Percentiles rank a stretch among this genome's conserved stretches.
Conservation (phyloP, 176 grass and related monocot genomes). For the Oryza glaberrima region DNA sequence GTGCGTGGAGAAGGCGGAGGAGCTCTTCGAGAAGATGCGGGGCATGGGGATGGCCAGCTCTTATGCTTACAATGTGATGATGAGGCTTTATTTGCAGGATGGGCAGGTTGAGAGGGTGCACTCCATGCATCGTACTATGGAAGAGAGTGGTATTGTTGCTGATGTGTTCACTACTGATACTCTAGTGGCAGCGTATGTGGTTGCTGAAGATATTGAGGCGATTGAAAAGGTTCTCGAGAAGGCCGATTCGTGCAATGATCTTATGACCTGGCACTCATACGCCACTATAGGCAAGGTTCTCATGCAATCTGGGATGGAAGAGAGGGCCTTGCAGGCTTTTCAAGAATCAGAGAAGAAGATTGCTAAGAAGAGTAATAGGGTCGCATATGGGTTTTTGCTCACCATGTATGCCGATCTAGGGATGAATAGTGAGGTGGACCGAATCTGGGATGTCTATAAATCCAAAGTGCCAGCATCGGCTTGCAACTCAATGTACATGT, state of each 20-base stretch:
- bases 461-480: constrained; percentile 17
- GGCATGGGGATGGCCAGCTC: constrained; percentile 24
- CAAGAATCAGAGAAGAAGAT: constrained; percentile 49
- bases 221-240: constrained; percentile 40
- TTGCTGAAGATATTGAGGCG: constrained; percentile 38
- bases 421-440: constrained; percentile 41
- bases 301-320: constrained; percentile 42
- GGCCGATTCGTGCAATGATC: neutral
- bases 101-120: constrained; percentile 50
- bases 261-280: constrained; percentile 44
- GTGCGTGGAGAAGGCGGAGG: constrained; percentile 48
- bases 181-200: constrained; percentile 35
- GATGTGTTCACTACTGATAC: constrained; percentile 42
- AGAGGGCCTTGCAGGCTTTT: constrained; percentile 38
- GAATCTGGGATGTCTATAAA: constrained; percentile 51
- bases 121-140: constrained; percentile 41
- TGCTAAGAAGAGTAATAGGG: constrained; percentile 17
- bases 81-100: constrained; percentile 46
- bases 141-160: constrained; percentile 38
- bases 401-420: constrained; percentile 43
- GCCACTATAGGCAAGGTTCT: constrained; percentile 37
- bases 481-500: constrained; percentile 56
- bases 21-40: constrained; percentile 51
- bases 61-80: constrained; percentile 51
- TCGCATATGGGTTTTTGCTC: constrained; percentile 54